Evolutionary conservation across 495 filamentous ascomycete genomes (phyloP).

Genomic region (Aspergillus diversus): DNA sequence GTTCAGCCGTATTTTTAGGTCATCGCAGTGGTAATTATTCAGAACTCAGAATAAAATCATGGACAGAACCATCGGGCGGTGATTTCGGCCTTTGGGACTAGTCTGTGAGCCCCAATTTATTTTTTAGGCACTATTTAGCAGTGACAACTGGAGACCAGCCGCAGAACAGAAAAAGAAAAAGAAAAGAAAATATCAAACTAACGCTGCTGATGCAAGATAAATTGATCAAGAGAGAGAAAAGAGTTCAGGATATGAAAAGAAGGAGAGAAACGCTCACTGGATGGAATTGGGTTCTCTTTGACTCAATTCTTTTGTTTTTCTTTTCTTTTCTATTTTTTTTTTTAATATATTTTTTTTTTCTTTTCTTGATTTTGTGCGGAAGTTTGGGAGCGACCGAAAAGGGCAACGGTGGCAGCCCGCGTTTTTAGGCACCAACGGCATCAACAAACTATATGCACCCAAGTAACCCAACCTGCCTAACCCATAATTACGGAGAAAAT

Average conservation of each 20-base stretch:
- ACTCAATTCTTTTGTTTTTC: not conserved
- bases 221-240: not conserved
- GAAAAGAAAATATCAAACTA: not conserved
- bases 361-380: constrained; percentile 18
- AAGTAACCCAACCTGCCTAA: not conserved
- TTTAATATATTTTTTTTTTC: constrained; percentile 9
- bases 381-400: constrained; percentile 10
- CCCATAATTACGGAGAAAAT: not conserved
- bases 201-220: not conserved
- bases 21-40: constrained; percentile 7
- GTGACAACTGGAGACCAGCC: no score
- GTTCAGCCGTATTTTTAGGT: constrained; percentile 5
- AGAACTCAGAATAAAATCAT: constrained; percentile 4
- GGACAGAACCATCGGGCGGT: constrained; percentile 18
- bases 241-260: not conserved
- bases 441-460: constrained; percentile 5
- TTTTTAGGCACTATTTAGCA: constrained; percentile 1
- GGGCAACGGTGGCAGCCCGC: constrained; percentile 6
- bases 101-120: constrained; percentile 1
- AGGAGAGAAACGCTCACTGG: not conserved
- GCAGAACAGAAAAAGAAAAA: not conserved
- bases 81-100: constrained; percentile 18
- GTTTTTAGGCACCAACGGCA: constrained; percentile 12
- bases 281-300: not conserved
- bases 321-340: constrained; percentile 1